phyloP scores from a whole-genome alignment of 345 rosid species.

The Melaleuca quinquenervia region DNA sequence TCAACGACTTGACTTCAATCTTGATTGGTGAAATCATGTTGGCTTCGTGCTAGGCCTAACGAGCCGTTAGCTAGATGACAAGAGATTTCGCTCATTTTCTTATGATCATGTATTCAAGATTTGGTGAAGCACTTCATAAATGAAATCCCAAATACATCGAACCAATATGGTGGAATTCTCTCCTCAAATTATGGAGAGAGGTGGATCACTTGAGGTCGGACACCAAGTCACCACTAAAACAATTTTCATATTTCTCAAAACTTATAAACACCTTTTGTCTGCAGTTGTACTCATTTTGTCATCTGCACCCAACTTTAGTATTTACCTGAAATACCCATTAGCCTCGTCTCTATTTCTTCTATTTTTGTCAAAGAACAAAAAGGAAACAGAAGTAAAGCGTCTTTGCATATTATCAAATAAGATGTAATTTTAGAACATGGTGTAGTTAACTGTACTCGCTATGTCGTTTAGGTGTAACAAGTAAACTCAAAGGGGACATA shows the following conservation, averaged over 20 bases:
- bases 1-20: neutral
- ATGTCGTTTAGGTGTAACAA: neutral
- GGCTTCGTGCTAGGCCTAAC: neutral
- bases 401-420: neutral
- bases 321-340: neutral
- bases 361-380: neutral
- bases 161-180: neutral
- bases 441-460: neutral
- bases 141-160: neutral
- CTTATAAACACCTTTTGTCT: neutral
- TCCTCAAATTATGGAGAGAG: neutral
- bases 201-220: neutral
- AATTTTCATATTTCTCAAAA: neutral
- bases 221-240: neutral
- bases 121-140: neutral
- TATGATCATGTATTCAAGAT: too few species aligned
- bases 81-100: too few species aligned
- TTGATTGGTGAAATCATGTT: neutral
- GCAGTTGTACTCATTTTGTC: neutral
- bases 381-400: neutral
- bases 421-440: neutral
- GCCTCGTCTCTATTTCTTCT: neutral
- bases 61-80: too few species aligned
- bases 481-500: neutral
- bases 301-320: neutral